Evolutionary conservation across 495 filamentous ascomycete species (phyloP).

Genomic region (Hypoxylon intermedium): DNA sequence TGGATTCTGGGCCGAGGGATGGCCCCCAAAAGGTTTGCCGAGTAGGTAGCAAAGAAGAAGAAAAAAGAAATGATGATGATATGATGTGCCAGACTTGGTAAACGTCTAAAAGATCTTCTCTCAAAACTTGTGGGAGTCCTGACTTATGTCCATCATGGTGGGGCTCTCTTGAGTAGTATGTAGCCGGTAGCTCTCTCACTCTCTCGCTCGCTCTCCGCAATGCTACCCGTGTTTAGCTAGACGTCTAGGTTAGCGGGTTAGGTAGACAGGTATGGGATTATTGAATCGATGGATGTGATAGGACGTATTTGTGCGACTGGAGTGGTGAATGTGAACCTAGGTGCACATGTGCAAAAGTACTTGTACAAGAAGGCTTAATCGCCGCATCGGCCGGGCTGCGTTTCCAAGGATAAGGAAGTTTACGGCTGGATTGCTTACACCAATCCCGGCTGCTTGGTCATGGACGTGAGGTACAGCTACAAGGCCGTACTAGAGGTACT

Average conservation of each 20-base stretch:
- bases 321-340: no score
- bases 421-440: background rate
- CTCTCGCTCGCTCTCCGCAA: constrained; percentile 9
- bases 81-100: constrained; percentile 34
- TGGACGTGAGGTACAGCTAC: background rate
- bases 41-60: constrained; percentile 21
- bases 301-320: background rate
- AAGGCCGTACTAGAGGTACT: constrained; percentile 9
- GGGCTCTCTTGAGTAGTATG: constrained; percentile 20
- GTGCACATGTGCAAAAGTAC: no score
- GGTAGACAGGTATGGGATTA: background rate
- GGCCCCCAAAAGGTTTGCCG: constrained; percentile 21
- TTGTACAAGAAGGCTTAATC: no score
- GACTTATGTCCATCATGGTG: constrained; percentile 40
- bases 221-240: background rate
- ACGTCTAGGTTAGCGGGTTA: background rate
- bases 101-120: constrained; percentile 32
- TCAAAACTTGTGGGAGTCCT: constrained; percentile 35
- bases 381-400: no score
- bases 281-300: background rate
- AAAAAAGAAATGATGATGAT: constrained; percentile 40
- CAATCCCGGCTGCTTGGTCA: no score
- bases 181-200: constrained; percentile 14
- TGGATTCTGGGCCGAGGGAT: constrained; percentile 32
- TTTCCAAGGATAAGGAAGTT: no score